Evolutionary conservation across 768 basidiomycete genomes (phyloP), one percentile per base, ranked within the genome.

Genomic region (Serpula lacrymans): DNA sequence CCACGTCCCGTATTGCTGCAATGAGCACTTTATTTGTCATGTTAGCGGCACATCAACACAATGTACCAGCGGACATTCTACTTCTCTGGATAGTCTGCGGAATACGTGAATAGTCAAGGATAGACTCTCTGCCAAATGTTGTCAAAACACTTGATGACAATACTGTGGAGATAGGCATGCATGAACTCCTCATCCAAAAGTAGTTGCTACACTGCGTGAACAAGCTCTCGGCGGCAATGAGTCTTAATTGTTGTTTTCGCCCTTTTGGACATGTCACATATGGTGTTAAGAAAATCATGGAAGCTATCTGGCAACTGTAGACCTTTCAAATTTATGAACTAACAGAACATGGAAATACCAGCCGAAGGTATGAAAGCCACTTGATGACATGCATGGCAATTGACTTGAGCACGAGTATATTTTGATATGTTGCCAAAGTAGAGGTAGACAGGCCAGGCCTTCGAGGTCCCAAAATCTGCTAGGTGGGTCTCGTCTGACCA

Each of bases 131-230:
- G 38, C n/a, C 2, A 5, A 6, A 47, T 18, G 5, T 50, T 46
- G 33, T 56, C 53, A 2, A 35, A 16, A 29, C 52, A 56, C 5
- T 1, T 6, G 16, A 49, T 44, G 0, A 54, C 46, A 2, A 55
- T 50, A 4, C 57, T 50, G 32, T 57, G 48, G 8, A 23, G 11
- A 23, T 55, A 54, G 1, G 51, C 48, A 5, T 43, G 10, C 4
- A 52, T 2, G 26, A 59, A 57, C 0, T 57, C 48, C 3, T 54
- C 46, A 14, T 59, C 54, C 4, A 61, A 26, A 1, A 59, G n/a
- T 7, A 47, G 16, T 4, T 39, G 42, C 45, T 49, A 50, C 2
- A 37, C 34, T 2, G 20, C 53, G 22, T 60, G 57, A 7, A 58
- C 22, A 3, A 54, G 33, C 42, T 58, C 49, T 13, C 46, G 31